These are phyloP conservation scores for Fusarium acutatum DNA, from an alignment of 2,329 filamentous ascomycete genomes.

Conservation along the genomic window DNA sequence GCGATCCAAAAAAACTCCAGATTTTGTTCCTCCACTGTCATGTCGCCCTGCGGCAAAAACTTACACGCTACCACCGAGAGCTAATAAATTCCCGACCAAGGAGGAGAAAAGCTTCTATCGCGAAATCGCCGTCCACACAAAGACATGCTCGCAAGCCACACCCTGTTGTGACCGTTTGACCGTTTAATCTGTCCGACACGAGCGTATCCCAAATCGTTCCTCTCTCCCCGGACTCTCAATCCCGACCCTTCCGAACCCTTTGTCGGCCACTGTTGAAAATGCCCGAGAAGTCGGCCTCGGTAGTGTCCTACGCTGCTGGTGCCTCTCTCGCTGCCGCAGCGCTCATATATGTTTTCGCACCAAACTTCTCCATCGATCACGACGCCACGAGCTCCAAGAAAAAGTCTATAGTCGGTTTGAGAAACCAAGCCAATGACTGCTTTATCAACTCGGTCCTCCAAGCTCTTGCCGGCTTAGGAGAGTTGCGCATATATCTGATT, in stretches of 20 bases:
- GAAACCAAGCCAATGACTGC: constrained; percentile 93
- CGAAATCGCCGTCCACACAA: constrained; percentile 10
- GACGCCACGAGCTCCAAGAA: constrained; percentile 75
- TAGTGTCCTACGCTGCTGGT: constrained; percentile 90
- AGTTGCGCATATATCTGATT: constrained; percentile 91
- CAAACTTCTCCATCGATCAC: constrained; percentile 94
- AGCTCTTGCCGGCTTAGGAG: constrained; percentile 87
- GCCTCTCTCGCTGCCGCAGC: constrained; percentile 95
- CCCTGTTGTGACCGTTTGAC: constrained; percentile 35
- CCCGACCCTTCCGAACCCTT: constrained; percentile 35
- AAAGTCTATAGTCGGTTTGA: constrained; percentile 87
- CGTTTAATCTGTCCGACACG: constrained; percentile 39
- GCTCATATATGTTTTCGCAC: constrained; percentile 95
- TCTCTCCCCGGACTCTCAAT: constrained; percentile 7
- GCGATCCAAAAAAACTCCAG: background rate
- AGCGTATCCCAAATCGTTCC: background rate
- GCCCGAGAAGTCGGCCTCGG: constrained; percentile 50
- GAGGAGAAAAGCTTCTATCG: background rate
- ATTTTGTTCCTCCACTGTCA: background rate
- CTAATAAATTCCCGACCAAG: background rate
- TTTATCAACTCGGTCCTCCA: constrained; percentile 98
- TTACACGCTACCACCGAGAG: background rate
- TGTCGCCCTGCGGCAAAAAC: background rate
- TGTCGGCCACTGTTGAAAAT: constrained; percentile 39
- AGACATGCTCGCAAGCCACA: constrained; percentile 37